phyloP scores from a whole-genome alignment of 257 asterid species.

The Solanum chiquidenum region DNA sequence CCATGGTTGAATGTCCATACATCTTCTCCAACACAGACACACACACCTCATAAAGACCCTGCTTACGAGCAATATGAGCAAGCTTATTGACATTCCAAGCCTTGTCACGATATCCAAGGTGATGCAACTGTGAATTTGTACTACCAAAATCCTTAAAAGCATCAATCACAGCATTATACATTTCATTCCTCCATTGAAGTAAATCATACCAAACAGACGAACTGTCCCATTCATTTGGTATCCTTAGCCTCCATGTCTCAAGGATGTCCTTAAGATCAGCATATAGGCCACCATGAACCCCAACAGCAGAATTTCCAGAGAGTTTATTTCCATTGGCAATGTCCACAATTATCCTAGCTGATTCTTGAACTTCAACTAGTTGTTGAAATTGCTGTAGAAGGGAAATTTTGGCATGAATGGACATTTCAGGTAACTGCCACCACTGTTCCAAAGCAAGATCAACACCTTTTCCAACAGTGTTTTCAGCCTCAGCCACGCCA shows the following conservation, averaged over 20 bases:
- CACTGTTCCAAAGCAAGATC: slow-evolving; percentile 98
- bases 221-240: slow-evolving; percentile 99
- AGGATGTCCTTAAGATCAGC: slow-evolving; percentile 98
- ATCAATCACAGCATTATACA: slow-evolving; percentile 90
- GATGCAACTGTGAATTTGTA: slow-evolving; percentile 84
- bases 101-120: slow-evolving; percentile 97
- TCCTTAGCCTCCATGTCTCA: slow-evolving; percentile 97
- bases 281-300: slow-evolving; percentile 69
- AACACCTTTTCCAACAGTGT: slow-evolving; percentile 88
- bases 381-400: slow-evolving; percentile 98
- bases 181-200: slow-evolving; percentile 98
- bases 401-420: slow-evolving; percentile 87
- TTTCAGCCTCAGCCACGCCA: slow-evolving; percentile 92
- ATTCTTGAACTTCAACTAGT: slow-evolving; percentile 97
- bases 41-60: slow-evolving; percentile 83
- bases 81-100: slow-evolving; percentile 99
- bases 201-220: slow-evolving; percentile 96
- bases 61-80: slow-evolving; percentile 94
- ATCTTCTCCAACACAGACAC: slow-evolving; percentile 88
- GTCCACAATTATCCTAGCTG: slow-evolving; percentile 83
- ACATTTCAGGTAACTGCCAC: slow-evolving; percentile 99
- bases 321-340: slow-evolving; percentile 81
- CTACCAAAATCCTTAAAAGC: slow-evolving; percentile 81
- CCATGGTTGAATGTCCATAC: slow-evolving; percentile 99
- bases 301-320: slow-evolving; percentile 73